Evolutionary conservation across 176 grass and related monocot species (phyloP), one percentile per base, ranked within the genome.

Genomic region (Tuctoria greenei): DNA sequence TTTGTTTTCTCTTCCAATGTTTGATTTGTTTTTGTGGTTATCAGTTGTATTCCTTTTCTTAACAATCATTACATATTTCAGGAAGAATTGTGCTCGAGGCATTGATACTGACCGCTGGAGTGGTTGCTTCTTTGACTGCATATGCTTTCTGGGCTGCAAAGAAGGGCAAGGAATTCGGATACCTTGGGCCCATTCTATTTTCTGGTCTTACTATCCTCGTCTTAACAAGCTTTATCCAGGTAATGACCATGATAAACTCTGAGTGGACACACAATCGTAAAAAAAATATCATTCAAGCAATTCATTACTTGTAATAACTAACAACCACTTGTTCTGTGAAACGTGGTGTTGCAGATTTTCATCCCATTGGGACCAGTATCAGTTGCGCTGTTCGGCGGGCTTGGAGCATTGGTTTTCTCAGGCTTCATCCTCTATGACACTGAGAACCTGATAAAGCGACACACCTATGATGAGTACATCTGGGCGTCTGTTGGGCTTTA

Each of bases 81-180:
- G 95, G 95, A 58, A 95, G 72, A 63, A 99, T 99, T 83, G 95
- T 99, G 79, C 91, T 99, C 45, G 89, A 99, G 82, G 89, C 95
- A 8, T 86, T 99, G 81, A 85, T 99, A 67, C 82, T 99, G 74
- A 95, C 95, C 9, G 93, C 87, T 45, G 87, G 80, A 57, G 95
- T 99, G 61, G 95, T 99, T 69, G 78, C 81, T 14, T 99, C 95
- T 34, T 88, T 99, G 66, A 99, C 91, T 80, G 91, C 69, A 12
- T 99, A 99, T 76, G 83, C 95, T 40, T 99, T 99, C 80, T 99
- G 91, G 91, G 95, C 95, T 27, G 87, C 95, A 60, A 99, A 91
- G 85, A 99, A 99, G 89, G 95, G 95, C 61, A 99, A 99, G 59
- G 91, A 99, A 66, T 95, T 94, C 7, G 89, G 95, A 23, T 99